Evolutionary conservation across 2,329 filamentous ascomycete species (phyloP).

Genomic region (Diaporthe caulivora): DNA sequence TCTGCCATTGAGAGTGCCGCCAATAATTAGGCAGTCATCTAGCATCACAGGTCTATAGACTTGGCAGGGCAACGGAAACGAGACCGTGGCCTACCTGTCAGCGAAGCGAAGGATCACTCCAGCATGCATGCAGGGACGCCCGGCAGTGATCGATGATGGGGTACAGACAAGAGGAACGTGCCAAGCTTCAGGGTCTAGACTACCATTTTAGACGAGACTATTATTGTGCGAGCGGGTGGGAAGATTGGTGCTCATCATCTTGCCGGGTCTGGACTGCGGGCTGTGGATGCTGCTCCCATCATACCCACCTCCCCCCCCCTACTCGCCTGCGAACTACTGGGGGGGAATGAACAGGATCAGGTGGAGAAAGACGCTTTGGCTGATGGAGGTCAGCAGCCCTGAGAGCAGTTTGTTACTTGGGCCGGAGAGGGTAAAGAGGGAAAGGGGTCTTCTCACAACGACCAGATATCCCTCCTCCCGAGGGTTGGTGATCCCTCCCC

Average conservation of each 20-base stretch:
- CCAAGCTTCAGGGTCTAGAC: constrained; percentile 18
- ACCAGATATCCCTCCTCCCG: background rate
- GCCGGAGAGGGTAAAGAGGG: too few species aligned
- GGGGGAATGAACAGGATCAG: background rate
- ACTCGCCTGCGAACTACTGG: background rate
- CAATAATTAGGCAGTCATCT: too few species aligned
- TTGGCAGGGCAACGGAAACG: background rate
- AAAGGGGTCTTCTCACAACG: background rate
- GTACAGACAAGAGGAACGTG: background rate
- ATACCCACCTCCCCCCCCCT: background rate
- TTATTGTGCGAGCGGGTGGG: background rate
- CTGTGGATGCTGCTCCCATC: background rate
- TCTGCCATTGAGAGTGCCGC: background rate
- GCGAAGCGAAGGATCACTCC: background rate
- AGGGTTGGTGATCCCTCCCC: background rate
- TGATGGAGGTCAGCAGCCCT: background rate
- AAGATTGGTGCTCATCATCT: background rate
- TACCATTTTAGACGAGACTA: too few species aligned
- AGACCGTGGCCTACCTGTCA: background rate
- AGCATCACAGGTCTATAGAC: too few species aligned
- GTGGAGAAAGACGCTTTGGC: background rate
- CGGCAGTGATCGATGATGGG: constrained; percentile 18
- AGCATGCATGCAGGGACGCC: background rate
- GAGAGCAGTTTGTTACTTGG: too few species aligned
- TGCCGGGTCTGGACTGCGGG: constrained; percentile 16